Percentiles rank a stretch among this genome's conserved stretches.
These are phyloP conservation scores for Apiospora sp. DNA, from an alignment of 2,329 filamentous ascomycete species.

Conservation along the genomic window DNA sequence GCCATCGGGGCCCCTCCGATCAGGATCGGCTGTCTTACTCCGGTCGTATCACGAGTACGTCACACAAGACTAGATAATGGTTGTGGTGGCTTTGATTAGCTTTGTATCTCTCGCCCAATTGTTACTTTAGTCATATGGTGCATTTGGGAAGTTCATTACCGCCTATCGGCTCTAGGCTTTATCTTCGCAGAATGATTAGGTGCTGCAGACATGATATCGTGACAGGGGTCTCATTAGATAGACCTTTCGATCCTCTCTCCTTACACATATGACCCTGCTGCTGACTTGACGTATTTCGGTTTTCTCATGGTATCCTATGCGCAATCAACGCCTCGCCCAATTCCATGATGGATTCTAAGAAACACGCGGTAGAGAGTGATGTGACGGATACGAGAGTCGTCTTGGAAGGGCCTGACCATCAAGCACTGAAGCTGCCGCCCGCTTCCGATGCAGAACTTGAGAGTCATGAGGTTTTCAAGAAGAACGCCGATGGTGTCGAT, in stretches of 20 bases:
- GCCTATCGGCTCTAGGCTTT: not conserved
- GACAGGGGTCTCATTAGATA: not conserved
- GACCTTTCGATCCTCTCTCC: not conserved
- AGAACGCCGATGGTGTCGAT: slow-evolving; percentile 54
- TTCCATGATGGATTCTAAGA: not conserved
- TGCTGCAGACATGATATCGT: too few species aligned
- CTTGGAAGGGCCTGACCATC: not conserved
- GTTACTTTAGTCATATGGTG: not conserved
- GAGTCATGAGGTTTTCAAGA: slow-evolving; percentile 57
- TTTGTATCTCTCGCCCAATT: not conserved
- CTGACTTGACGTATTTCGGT: not conserved
- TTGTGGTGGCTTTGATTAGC: not conserved
- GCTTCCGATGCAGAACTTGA: slow-evolving; percentile 31
- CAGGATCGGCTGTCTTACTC: not conserved
- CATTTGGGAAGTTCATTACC: not conserved
- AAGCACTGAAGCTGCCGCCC: not conserved
- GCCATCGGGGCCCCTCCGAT: not conserved
- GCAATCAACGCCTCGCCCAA: not conserved
- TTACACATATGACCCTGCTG: not conserved
- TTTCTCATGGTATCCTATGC: not conserved
- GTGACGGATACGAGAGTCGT: not conserved
- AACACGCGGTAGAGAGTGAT: not conserved
- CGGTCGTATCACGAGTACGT: not conserved
- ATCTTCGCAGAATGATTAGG: not conserved
- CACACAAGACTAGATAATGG: not conserved